Percentiles rank a stretch among this genome's conserved stretches.
These are phyloP conservation scores for Didymella lethalis DNA, from an alignment of 2,329 filamentous ascomycete genomes.

Conservation along the genomic window DNA sequence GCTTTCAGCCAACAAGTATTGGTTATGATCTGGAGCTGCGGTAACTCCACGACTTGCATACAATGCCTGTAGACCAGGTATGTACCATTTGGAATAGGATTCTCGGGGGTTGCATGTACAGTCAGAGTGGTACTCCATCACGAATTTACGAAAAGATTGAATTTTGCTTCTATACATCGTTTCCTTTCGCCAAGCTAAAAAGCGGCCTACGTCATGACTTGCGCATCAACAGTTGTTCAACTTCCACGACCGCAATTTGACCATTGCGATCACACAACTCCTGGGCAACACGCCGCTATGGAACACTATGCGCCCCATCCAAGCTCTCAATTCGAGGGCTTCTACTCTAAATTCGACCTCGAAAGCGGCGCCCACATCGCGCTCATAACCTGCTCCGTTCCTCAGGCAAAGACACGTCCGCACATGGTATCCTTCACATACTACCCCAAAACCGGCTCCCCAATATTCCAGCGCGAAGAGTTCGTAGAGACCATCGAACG, in stretches of 20 bases:
- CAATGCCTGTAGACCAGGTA: neutral
- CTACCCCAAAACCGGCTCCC: conserved; percentile 47
- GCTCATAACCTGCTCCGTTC: conserved; percentile 58
- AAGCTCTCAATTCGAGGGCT: conserved; percentile 57
- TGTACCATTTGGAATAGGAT: neutral
- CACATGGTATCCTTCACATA: conserved; percentile 61
- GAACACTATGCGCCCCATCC: conserved; percentile 56
- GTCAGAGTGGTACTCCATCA: neutral
- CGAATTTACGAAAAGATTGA: neutral
- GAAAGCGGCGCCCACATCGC: conserved; percentile 57
- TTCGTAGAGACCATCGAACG: conserved; percentile 54
- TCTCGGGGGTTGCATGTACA: neutral
- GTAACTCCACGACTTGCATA: neutral
- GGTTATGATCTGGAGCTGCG: neutral
- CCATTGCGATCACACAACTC: neutral
- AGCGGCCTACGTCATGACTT: conserved; percentile 35
- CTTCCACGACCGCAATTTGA: neutral
- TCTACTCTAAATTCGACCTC: conserved; percentile 60
- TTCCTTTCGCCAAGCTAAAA: conserved; percentile 20
- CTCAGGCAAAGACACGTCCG: conserved; percentile 49
- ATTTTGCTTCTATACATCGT: neutral
- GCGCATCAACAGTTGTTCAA: neutral
- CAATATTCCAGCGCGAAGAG: conserved; percentile 54
- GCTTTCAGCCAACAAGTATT: neutral
- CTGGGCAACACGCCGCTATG: conserved; percentile 33